Evolutionary conservation across 169 alveolate genomes (phyloP).

Genomic region (Babesia ovis): DNA sequence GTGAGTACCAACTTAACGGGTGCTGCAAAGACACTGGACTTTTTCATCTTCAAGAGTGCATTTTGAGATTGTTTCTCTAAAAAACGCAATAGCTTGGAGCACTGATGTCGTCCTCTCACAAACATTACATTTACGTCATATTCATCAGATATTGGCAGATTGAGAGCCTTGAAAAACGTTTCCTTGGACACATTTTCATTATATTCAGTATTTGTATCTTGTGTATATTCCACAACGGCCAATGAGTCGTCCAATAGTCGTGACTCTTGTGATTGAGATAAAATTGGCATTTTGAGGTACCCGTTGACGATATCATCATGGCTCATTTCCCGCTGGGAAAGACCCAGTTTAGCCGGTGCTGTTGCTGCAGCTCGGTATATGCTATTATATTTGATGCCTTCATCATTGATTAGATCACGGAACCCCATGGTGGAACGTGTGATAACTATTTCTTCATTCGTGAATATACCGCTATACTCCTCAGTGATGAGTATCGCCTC

Average conservation of each 20-base stretch:
- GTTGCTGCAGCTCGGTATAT: constrained; percentile 34
- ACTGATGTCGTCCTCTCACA: constrained; percentile 28
- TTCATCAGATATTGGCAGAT: constrained; percentile 47
- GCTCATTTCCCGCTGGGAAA: not conserved
- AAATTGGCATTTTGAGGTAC: not conserved
- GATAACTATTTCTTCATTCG: constrained; percentile 48
- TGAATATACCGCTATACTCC: constrained; percentile 63
- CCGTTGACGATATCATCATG: constrained; percentile 13
- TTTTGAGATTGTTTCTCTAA: constrained; percentile 16
- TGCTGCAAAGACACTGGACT: not conserved
- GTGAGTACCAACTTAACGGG: constrained; percentile 44
- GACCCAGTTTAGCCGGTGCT: not conserved
- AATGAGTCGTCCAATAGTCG: not conserved
- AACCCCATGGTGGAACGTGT: constrained; percentile 55
- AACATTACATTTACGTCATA: constrained; percentile 43
- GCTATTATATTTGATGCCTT: constrained; percentile 36
- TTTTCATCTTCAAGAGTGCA: constrained; percentile 22
- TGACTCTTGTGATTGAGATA: not conserved
- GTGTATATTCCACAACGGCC: constrained; percentile 6
- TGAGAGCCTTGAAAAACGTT: constrained; percentile 44
- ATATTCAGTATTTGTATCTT: not conserved
- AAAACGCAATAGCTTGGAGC: constrained; percentile 36
- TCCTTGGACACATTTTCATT: constrained; percentile 2
- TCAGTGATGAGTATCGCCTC: constrained; percentile 61
- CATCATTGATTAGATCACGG: constrained; percentile 7